Evolutionary conservation across 805 yeast genomes (phyloP).

Genomic region (Teunomyces pallodes): DNA sequence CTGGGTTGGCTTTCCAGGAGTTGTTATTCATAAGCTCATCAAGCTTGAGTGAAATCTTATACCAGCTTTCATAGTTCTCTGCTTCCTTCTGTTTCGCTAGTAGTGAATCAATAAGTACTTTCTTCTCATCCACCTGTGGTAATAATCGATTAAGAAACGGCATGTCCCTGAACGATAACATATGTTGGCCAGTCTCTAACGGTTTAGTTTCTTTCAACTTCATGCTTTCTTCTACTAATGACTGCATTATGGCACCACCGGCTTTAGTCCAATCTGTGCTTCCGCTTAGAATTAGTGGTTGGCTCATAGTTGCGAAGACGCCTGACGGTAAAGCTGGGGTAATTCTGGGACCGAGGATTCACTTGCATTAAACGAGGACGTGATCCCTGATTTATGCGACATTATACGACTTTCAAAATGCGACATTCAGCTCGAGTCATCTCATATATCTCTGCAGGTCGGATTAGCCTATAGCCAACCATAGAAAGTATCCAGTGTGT

Average conservation of each 20-base stretch:
- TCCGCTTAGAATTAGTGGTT: background rate
- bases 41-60: slow-evolving; percentile 54
- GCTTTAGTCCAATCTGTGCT: background rate
- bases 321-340: background rate
- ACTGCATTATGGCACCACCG: background rate
- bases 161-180: background rate
- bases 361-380: background rate
- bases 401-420: background rate
- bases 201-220: background rate
- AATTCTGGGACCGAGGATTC: slow-evolving; percentile 2
- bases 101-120: slow-evolving; percentile 19
- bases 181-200: background rate
- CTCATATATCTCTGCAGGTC: background rate
- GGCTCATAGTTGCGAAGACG: background rate
- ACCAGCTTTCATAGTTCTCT: slow-evolving; percentile 63
- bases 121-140: slow-evolving; percentile 21
- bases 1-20: slow-evolving; percentile 66
- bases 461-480: background rate
- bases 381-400: background rate
- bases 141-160: slow-evolving; percentile 20
- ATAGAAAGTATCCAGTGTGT: slow-evolving; percentile 4
- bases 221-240: background rate
- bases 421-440: slow-evolving; percentile 1
- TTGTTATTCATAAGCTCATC: slow-evolving; percentile 66
- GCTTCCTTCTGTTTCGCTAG: slow-evolving; percentile 32